phyloP scores from a whole-genome alignment of 805 yeast genomes.

The Candida awuae region DNA sequence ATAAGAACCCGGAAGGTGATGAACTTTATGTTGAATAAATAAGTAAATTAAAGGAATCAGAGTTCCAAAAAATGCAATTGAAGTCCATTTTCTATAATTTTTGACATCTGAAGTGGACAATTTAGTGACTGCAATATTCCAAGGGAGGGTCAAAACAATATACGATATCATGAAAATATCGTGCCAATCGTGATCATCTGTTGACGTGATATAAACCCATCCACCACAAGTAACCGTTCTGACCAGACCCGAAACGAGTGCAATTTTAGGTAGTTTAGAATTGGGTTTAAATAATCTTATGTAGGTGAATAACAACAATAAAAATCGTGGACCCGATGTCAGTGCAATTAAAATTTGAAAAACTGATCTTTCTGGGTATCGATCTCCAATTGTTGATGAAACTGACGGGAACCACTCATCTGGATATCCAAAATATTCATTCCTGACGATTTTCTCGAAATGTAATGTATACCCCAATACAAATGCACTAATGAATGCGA shows the following conservation, averaged over 20 bases:
- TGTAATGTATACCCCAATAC: constrained; percentile 69
- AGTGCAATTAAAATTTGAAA: constrained; percentile 89
- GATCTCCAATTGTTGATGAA: constrained; percentile 92
- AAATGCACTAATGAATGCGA: constrained; percentile 72
- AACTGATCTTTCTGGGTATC: constrained; percentile 90
- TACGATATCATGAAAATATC: constrained; percentile 93
- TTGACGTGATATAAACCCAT: constrained; percentile 95
- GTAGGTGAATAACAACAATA: constrained; percentile 47
- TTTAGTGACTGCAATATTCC: constrained; percentile 61
- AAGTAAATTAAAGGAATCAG: constrained; percentile 78
- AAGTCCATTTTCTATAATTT: constrained; percentile 44
- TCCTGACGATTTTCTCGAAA: constrained; percentile 79
- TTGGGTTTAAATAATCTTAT: constrained; percentile 35
- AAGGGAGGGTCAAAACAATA: constrained; percentile 82
- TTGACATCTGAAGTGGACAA: constrained; percentile 42
- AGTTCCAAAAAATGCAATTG: constrained; percentile 57
- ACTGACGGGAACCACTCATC: constrained; percentile 99
- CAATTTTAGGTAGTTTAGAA: constrained; percentile 33
- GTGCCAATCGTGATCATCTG: constrained; percentile 95
- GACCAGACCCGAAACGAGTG: constrained; percentile 58
- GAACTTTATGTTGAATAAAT: constrained; percentile 89
- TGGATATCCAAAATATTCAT: constrained; percentile 84
- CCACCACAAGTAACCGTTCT: constrained; percentile 97
- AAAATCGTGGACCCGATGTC: constrained; percentile 88
- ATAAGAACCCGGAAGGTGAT: constrained; percentile 85